Conservation (phyloP, 1,284 basidiomycete genomes). For the Cutaneotrichosporon daszewskae region DNA sequence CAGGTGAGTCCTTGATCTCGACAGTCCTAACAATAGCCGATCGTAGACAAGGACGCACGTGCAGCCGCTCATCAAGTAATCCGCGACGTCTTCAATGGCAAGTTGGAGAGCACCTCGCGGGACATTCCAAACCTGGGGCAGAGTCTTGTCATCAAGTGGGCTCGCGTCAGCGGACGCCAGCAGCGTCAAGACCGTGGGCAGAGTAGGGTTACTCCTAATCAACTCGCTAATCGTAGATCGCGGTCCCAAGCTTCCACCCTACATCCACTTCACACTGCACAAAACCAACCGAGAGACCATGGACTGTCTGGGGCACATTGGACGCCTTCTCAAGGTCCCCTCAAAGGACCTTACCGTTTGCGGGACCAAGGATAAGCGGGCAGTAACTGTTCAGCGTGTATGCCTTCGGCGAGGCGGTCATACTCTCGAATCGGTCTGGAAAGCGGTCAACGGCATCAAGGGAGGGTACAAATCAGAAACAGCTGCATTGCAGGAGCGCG, state of each 20-base stretch:
- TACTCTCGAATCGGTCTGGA: slow-evolving; percentile 81
- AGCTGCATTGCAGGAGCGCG: slow-evolving; percentile 62
- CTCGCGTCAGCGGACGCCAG: slow-evolving; percentile 9
- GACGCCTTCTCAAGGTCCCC: slow-evolving; percentile 67
- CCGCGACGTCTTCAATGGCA: slow-evolving; percentile 73
- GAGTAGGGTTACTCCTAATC: background rate
- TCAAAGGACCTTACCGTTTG: slow-evolving; percentile 79
- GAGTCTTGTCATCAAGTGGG: slow-evolving; percentile 39
- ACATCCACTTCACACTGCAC: slow-evolving; percentile 93
- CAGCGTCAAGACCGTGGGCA: background rate
- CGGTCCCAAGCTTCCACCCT: slow-evolving; percentile 53
- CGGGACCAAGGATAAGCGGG: slow-evolving; percentile 97
- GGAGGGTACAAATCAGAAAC: slow-evolving; percentile 54
- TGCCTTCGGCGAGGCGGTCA: slow-evolving; percentile 72
- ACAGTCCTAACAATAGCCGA: slow-evolving; percentile 55
- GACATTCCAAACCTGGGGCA: slow-evolving; percentile 25
- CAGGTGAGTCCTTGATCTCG: slow-evolving; percentile 53
- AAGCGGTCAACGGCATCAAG: slow-evolving; percentile 62
- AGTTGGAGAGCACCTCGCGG: slow-evolving; percentile 60
- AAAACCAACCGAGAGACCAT: slow-evolving; percentile 98
- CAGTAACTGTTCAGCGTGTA: slow-evolving; percentile 89
- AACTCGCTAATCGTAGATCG: background rate
- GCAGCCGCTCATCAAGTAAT: slow-evolving; percentile 76
- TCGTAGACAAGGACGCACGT: slow-evolving; percentile 71
- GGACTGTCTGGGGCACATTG: slow-evolving; percentile 76